Evolutionary conservation across 2,329 filamentous ascomycete genomes (phyloP).

Genomic region (Metarhizium guizhouense): DNA sequence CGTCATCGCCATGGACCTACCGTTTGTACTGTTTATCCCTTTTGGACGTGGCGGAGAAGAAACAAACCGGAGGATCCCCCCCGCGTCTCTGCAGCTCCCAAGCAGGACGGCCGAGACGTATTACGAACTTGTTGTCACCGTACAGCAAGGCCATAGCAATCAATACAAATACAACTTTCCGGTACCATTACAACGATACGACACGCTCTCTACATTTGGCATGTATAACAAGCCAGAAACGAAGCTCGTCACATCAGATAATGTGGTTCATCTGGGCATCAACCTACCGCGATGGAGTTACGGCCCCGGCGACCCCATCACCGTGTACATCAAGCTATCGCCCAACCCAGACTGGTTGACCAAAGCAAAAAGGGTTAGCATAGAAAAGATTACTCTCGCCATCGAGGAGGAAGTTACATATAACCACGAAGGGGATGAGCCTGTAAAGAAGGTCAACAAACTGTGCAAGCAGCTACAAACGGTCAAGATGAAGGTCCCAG

Average conservation of each 20-base stretch:
- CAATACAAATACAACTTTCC: constrained; percentile 90
- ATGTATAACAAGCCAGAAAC: constrained; percentile 98
- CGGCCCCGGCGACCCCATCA: constrained; percentile 88
- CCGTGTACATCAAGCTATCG: constrained; percentile 87
- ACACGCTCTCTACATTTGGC: constrained; percentile 94
- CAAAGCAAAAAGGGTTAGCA: constrained; percentile 86
- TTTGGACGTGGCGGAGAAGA: constrained; percentile 89
- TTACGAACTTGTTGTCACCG: constrained; percentile 92
- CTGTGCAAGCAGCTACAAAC: constrained; percentile 75
- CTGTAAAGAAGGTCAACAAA: constrained; percentile 79
- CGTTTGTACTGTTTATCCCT: constrained; percentile 95
- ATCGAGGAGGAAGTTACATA: constrained; percentile 99
- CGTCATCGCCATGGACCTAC: constrained; percentile 91
- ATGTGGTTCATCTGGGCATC: constrained; percentile 83
- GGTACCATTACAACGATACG: constrained; percentile 84
- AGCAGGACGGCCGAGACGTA: constrained; percentile 93
- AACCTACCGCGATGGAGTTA: constrained; percentile 95
- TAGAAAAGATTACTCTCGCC: constrained; percentile 84
- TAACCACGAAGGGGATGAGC: constrained; percentile 95
- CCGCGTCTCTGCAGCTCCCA: constrained; percentile 81
- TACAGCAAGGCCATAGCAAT: constrained; percentile 80
- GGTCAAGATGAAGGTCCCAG: constrained; percentile 77
- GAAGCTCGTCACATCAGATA: constrained; percentile 77
- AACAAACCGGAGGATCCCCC: constrained; percentile 79
- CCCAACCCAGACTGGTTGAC: constrained; percentile 86